Conservation (phyloP, 208 protist genomes). For the Acanthamoeba healyi region DNA sequence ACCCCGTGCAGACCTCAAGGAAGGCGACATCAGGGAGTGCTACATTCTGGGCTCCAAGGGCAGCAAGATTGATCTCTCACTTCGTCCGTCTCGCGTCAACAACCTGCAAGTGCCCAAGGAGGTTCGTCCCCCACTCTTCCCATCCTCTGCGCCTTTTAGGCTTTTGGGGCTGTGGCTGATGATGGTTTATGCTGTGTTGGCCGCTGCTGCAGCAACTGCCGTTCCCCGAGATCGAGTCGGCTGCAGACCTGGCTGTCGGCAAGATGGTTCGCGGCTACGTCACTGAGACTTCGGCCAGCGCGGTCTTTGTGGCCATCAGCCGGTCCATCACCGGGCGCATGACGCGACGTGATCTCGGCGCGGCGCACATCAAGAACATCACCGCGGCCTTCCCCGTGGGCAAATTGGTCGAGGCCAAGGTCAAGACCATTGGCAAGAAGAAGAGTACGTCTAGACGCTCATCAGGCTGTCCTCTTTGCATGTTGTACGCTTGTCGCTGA, state of each 20-base stretch:
- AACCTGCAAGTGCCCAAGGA: slow-evolving; percentile 60
- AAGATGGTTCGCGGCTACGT: slow-evolving; percentile 66
- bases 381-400: slow-evolving; percentile 38
- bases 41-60: slow-evolving; percentile 35
- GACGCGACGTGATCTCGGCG: not conserved
- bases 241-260: slow-evolving; percentile 5
- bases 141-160: not conserved
- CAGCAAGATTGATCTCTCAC: slow-evolving; percentile 64
- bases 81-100: slow-evolving; percentile 69
- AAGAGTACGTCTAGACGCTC: not conserved
- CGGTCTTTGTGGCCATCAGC: slow-evolving; percentile 45
- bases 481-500: not conserved
- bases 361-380: not conserved
- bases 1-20: slow-evolving; percentile 43
- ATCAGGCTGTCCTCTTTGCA: not conserved
- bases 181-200: not conserved
- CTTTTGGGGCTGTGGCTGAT: not conserved
- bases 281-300: not conserved
- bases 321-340: not conserved
- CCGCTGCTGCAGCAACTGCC: not conserved
- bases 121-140: not conserved
- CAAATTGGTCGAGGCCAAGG: slow-evolving; percentile 19
- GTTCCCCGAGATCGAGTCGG: slow-evolving; percentile 67
- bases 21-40: slow-evolving; percentile 51
- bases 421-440: not conserved